A percentile compares a stretch with the other conserved stretches of the same genome.
Conservation (phyloP, 139 green algal genomes). For the Closterium sp. region DNA sequence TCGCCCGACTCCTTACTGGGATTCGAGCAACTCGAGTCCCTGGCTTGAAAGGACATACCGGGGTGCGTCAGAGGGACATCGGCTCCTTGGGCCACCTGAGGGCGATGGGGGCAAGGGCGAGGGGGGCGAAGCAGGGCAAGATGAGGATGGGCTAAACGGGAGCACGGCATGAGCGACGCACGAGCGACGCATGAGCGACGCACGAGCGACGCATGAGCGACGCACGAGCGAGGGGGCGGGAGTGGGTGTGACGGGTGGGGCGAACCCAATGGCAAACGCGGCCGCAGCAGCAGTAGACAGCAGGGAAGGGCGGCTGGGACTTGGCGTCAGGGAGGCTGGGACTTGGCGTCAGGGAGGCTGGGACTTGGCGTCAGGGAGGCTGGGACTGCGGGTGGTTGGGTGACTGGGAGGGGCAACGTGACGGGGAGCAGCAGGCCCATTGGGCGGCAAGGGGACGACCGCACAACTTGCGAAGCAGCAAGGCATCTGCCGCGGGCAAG, state of each 20-base stretch:
- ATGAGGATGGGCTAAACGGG: not conserved
- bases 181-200: not conserved
- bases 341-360: not conserved
- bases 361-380: too few species aligned
- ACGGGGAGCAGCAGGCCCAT: not conserved
- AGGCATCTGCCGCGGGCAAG: too few species aligned
- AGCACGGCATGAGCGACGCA: not conserved
- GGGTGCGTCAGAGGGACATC: not conserved
- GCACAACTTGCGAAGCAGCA: too few species aligned
- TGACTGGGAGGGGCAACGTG: not conserved
- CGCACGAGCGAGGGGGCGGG: too few species aligned
- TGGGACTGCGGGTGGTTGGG: too few species aligned
- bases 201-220: not conserved
- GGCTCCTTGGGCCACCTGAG: not conserved
- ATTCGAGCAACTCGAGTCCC: too few species aligned
- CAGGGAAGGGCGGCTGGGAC: not conserved
- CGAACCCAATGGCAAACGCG: too few species aligned
- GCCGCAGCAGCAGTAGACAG: too few species aligned
- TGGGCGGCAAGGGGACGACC: not conserved
- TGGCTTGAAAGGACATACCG: not conserved
- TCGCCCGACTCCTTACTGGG: too few species aligned
- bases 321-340: not conserved
- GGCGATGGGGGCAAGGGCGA: not conserved
- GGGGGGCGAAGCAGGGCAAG: not conserved
- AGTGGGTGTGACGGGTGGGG: too few species aligned